These are phyloP conservation scores for Camillea tinctor DNA, from an alignment of 2,329 filamentous ascomycete species.

Conservation along the genomic window DNA sequence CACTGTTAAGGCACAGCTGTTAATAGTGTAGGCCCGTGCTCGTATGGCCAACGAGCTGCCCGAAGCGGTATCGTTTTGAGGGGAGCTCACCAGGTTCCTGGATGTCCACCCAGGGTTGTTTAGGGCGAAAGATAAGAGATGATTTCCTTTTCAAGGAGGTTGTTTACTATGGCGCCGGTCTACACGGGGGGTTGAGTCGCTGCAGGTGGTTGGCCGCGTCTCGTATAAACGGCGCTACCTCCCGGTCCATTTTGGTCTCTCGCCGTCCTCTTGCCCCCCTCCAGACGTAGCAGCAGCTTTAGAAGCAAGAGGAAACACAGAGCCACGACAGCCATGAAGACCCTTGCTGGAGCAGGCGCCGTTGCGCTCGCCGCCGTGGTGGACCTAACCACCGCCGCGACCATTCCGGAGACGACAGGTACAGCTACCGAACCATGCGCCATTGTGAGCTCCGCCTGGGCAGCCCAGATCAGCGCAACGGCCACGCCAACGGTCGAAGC, in stretches of 20 bases:
- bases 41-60: background rate
- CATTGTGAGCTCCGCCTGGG: slow-evolving; percentile 31
- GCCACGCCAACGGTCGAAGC: slow-evolving; percentile 37
- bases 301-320: background rate
- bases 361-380: background rate
- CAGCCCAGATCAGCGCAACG: slow-evolving; percentile 26
- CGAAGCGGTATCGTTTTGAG: background rate
- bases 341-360: background rate
- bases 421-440: slow-evolving; percentile 30
- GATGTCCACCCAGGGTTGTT: background rate
- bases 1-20: background rate
- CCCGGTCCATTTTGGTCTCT: background rate
- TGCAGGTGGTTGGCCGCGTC: background rate
- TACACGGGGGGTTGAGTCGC: background rate
- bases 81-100: background rate
- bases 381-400: slow-evolving; percentile 2
- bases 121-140: background rate
- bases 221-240: background rate
- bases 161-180: background rate
- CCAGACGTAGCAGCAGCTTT: background rate
- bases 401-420: slow-evolving; percentile 10
- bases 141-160: background rate
- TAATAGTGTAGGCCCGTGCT: background rate
- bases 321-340: background rate
- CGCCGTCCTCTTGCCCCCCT: background rate